Base-by-base conservation (phyloP, 352 stramenopile genomes). In the Phytophthora pistaciae region DNA sequence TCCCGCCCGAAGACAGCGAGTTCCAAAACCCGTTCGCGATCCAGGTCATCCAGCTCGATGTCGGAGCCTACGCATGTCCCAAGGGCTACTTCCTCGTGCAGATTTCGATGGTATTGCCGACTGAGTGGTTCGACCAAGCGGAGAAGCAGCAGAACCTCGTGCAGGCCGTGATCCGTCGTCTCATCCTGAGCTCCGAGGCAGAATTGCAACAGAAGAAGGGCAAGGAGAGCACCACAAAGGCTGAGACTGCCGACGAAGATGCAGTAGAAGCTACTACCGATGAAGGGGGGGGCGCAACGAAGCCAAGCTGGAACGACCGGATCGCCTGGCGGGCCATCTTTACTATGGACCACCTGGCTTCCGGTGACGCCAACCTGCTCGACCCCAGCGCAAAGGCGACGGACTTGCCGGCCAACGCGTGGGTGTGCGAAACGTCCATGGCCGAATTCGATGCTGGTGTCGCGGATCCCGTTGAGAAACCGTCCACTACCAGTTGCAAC, bases 11-110 rank as follows among this genome's bases (percentile, higher is more conserved):
- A 42, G 85, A 92, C 54, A 54, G 38, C 3, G 68, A 75, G 27
- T 77, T 92, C 8, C 10, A 78, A 40, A 94, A 95, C 60, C 74
- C 76, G 10, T 85, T 84, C 56, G 85, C 84, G 8, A 71, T 96
- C 40, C 87, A 95, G 46, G 74, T 92, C 38, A 61, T 96, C 18
- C 87, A 95, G 59, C 79, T 94, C 3, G 90, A 96, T 59, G 71
- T 62, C 2, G 76, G 83, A n/a, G 80, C 79, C 5, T 90, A 85
- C 53, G 87, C 86, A 42, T 93, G 85, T 67, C 87, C 87, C 3
- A 78, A 79, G 10, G 85, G 76, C 14, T 79, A 76, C 11, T 93
- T 81, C 38, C 59, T 93, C 0, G 74, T 94, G 29, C 88, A 95
- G 21, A 62, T 96, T 7, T 87, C 84, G 9, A 94, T 85, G 74